These are phyloP conservation scores for Populus hybrid DNA, from an alignment of 441 rosid genomes.

Conservation along the genomic window DNA sequence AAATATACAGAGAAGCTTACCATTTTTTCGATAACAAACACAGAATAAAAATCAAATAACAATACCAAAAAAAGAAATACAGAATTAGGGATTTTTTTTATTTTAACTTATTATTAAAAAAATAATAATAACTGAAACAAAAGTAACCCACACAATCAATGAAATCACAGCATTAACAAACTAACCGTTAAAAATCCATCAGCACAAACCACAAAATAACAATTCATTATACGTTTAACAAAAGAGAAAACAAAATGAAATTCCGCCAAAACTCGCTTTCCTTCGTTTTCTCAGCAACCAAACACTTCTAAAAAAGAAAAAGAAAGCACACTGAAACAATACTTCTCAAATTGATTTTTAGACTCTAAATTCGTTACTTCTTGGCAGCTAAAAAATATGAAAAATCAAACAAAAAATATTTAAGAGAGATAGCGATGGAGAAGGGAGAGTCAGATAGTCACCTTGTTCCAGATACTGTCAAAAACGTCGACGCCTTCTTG, in stretches of 20 bases:
- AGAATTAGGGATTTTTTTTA: not conserved
- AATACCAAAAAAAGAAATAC: not conserved
- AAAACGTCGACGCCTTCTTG: conserved; percentile 98
- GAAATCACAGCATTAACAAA: not conserved
- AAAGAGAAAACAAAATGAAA: not conserved
- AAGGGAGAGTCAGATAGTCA: not conserved
- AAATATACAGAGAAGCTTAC: not conserved
- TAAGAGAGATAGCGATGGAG: not conserved
- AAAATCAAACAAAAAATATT: not conserved
- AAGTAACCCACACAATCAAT: not conserved
- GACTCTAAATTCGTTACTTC: not conserved
- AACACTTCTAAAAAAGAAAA: not conserved
- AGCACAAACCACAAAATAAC: not conserved
- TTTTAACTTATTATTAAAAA: not conserved
- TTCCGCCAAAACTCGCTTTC: not conserved
- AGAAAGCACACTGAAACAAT: not conserved
- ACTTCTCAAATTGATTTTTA: not conserved
- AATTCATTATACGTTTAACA: not conserved
- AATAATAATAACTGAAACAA: not conserved
- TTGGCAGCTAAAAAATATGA: not conserved
- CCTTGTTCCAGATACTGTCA: conserved; percentile 99
- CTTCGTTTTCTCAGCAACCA: not conserved
- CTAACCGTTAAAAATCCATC: not conserved
- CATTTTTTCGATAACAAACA: not conserved
- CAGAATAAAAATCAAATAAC: no score